phyloP scores from a whole-genome alignment of 2,329 filamentous ascomycete species.

The Aspergillaceae sp. region DNA sequence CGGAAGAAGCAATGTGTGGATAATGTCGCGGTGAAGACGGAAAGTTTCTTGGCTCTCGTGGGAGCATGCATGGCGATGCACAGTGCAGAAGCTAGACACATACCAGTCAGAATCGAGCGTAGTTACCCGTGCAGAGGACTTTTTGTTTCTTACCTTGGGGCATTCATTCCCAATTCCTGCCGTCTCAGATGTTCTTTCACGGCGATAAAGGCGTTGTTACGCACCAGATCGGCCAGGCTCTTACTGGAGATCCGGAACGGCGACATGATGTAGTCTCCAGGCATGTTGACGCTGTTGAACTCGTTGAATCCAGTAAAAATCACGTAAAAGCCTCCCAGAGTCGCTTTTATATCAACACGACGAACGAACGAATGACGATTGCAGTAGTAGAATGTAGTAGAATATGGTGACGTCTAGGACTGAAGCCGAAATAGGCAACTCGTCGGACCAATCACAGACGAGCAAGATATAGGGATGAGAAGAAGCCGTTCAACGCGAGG shows the following conservation, averaged over 20 bases:
- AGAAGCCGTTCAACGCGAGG: conserved; percentile 2
- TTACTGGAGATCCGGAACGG: conserved; percentile 28
- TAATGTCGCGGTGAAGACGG: conserved; percentile 49
- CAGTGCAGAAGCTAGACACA: conserved; percentile 27
- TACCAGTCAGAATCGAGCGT: not conserved
- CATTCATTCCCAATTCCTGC: conserved; percentile 27
- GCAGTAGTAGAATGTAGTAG: not conserved
- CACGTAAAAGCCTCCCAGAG: no score
- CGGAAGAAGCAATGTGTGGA: conserved; percentile 52
- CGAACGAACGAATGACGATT: not conserved
- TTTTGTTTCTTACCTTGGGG: conserved; percentile 17
- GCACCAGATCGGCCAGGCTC: conserved; percentile 23
- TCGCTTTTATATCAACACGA: conserved; percentile 1
- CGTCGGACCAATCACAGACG: not conserved
- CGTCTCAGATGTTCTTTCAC: conserved; percentile 27
- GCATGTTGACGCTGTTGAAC: no score
- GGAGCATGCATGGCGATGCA: conserved; percentile 25
- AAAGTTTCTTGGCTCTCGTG: conserved; percentile 26
- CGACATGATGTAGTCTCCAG: conserved; percentile 6
- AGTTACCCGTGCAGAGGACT: no score
- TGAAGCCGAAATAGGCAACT: no score
- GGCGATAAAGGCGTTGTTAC: conserved; percentile 27
- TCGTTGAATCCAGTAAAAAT: no score
- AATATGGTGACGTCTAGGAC: not conserved
- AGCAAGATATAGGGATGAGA: conserved; percentile 6